Conservation (phyloP, 2,329 filamentous ascomycete species). For the Penicillium sp. region DNA sequence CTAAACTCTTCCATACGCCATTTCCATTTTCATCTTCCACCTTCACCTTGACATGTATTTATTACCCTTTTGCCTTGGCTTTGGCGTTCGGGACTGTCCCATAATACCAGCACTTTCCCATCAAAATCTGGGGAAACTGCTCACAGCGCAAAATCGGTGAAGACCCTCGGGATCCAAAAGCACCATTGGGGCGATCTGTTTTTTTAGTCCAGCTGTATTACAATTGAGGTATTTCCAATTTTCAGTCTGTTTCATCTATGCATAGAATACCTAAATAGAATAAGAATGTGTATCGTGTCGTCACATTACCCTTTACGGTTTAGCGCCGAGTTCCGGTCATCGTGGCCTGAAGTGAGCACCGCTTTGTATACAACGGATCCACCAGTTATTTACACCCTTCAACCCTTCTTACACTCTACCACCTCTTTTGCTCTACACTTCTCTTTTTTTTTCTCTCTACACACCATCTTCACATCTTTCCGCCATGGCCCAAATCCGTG, state of each 20-base stretch:
- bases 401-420: slow-evolving; percentile 6
- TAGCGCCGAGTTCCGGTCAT: slow-evolving; percentile 39
- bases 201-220: slow-evolving; percentile 13
- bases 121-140: slow-evolving; percentile 2
- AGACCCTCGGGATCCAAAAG: slow-evolving; percentile 3
- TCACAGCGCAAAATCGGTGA: slow-evolving; percentile 13
- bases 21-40: slow-evolving; percentile 4
- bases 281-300: slow-evolving; percentile 21
- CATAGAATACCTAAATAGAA: slow-evolving; percentile 7
- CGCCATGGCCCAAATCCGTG: slow-evolving; percentile 57
- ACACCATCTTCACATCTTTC: slow-evolving; percentile 5
- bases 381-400: slow-evolving; percentile 19
- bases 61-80: slow-evolving; percentile 31
- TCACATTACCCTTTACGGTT: slow-evolving; percentile 30
- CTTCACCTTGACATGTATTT: slow-evolving; percentile 33
- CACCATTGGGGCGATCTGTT: slow-evolving; percentile 16
- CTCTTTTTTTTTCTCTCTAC: slow-evolving; percentile 6
- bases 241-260: background rate
- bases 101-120: slow-evolving; percentile 28
- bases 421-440: slow-evolving; percentile 1
- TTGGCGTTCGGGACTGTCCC: slow-evolving; percentile 33
- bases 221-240: slow-evolving; percentile 13
- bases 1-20: slow-evolving; percentile 18
- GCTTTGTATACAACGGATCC: slow-evolving; percentile 24
- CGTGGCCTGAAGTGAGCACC: slow-evolving; percentile 40